Percentiles rank a stretch among this genome's conserved stretches.
Evolutionary conservation across 495 filamentous ascomycete genomes (phyloP).

Genomic region (Tuber brumale): DNA sequence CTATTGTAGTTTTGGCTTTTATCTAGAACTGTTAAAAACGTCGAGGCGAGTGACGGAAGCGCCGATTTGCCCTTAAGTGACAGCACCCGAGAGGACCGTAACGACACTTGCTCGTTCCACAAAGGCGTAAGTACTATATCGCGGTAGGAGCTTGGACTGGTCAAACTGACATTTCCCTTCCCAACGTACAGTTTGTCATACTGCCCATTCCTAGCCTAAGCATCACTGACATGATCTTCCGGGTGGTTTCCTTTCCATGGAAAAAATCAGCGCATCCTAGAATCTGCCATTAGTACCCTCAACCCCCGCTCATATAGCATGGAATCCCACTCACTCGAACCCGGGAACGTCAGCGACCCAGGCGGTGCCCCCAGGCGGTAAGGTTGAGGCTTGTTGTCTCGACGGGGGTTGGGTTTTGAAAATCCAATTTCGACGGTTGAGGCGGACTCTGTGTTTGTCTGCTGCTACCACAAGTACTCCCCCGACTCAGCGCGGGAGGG

Average conservation of each 20-base stretch:
- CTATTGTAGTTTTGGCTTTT: slow-evolving; percentile 65
- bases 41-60: slow-evolving; percentile 66
- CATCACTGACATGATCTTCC: slow-evolving; percentile 79
- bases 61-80: slow-evolving; percentile 77
- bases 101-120: slow-evolving; percentile 71
- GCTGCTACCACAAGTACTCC: slow-evolving; percentile 12
- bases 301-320: slow-evolving; percentile 41
- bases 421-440: slow-evolving; percentile 22
- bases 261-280: slow-evolving; percentile 73
- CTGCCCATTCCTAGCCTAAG: slow-evolving; percentile 69
- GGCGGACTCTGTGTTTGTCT: slow-evolving; percentile 36
- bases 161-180: slow-evolving; percentile 36
- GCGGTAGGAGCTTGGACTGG: slow-evolving; percentile 23
- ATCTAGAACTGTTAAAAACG: slow-evolving; percentile 71
- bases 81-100: slow-evolving; percentile 62
- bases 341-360: slow-evolving; percentile 53
- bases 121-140: slow-evolving; percentile 43
- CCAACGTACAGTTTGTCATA: slow-evolving; percentile 51
- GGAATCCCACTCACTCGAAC: slow-evolving; percentile 46
- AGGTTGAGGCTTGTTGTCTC: slow-evolving; percentile 51
- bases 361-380: slow-evolving; percentile 61
- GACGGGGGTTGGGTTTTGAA: slow-evolving; percentile 20
- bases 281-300: neutral
- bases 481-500: slow-evolving; percentile 15
- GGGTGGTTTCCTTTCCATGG: slow-evolving; percentile 82